Evolutionary conservation across 2,329 filamentous ascomycete species (phyloP).

Genomic region (Ophiostoma tasmaniense): DNA sequence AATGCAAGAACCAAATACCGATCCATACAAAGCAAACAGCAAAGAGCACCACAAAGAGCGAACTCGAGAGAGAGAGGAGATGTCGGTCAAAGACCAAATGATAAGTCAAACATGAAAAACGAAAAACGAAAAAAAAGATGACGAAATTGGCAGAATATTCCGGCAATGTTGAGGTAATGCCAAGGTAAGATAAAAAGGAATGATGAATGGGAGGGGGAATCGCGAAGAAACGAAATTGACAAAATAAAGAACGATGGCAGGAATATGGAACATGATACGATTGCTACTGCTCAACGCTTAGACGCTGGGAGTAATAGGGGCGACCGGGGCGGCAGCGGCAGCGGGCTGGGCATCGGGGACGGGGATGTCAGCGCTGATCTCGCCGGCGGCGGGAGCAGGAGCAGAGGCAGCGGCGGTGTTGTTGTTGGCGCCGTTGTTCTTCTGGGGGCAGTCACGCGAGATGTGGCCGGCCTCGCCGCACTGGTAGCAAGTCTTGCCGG

Average conservation of each 20-base stretch:
- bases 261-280: neutral
- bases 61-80: neutral
- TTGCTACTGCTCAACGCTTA: slow-evolving; percentile 17
- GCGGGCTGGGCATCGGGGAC: slow-evolving; percentile 35
- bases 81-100: neutral
- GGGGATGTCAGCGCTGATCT: slow-evolving; percentile 34
- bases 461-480: slow-evolving; percentile 95
- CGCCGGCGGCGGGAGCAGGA: slow-evolving; percentile 33
- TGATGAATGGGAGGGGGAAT: neutral
- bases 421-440: slow-evolving; percentile 31
- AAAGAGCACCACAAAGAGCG: neutral
- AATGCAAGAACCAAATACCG: slow-evolving; percentile 8
- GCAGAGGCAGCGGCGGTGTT: slow-evolving; percentile 1
- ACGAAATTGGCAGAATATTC: neutral
- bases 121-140: neutral
- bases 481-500: slow-evolving; percentile 97
- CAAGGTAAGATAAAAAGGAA: neutral
- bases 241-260: neutral
- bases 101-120: neutral
- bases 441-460: slow-evolving; percentile 84
- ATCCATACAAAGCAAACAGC: neutral
- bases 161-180: neutral
- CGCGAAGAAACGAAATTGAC: neutral
- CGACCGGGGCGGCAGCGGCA: slow-evolving; percentile 36
- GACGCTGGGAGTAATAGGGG: slow-evolving; percentile 36